A percentile compares a stretch with the other conserved stretches of the same genome.
Conservation (phyloP, 2,329 filamentous ascomycete genomes). For the Aspergillus awamori region DNA sequence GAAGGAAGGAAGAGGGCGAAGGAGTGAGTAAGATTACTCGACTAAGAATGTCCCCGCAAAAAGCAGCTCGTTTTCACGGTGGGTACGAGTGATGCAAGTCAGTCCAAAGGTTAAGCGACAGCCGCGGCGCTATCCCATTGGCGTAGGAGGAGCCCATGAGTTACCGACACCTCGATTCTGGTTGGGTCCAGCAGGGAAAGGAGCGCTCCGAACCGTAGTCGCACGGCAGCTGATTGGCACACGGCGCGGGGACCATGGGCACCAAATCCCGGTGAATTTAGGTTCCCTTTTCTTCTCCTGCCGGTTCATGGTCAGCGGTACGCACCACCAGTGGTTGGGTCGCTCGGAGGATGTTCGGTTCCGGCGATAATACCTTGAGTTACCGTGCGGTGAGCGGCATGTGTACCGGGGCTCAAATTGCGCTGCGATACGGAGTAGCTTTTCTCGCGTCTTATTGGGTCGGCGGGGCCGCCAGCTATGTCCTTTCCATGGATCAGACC, state of each 20-base stretch:
- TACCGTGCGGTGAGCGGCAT: conserved; percentile 7
- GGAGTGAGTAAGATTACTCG: background rate
- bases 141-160: conserved; percentile 6
- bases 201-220: conserved; percentile 39
- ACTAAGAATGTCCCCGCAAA: conserved; percentile 13
- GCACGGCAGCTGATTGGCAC: conserved; percentile 29
- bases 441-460: conserved; percentile 10
- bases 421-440: background rate
- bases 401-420: background rate
- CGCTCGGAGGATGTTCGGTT: conserved; percentile 22
- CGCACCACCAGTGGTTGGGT: conserved; percentile 5
- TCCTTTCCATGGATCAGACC: conserved; percentile 20
- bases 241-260: background rate
- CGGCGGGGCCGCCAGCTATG: conserved; percentile 5
- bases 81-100: conserved; percentile 15
- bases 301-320: conserved; percentile 5
- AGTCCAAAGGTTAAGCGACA: conserved; percentile 20
- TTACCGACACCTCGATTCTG: conserved; percentile 11
- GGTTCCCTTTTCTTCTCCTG: background rate
- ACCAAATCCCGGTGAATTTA: conserved; percentile 14
- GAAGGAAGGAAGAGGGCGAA: too few species aligned
- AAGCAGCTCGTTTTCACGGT: conserved; percentile 4
- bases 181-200: conserved; percentile 25
- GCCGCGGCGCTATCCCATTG: conserved; percentile 14
- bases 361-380: conserved; percentile 11